phyloP scores from a whole-genome alignment of 1,139 yeast species.

The Yamadazyma atmosphaerica region DNA sequence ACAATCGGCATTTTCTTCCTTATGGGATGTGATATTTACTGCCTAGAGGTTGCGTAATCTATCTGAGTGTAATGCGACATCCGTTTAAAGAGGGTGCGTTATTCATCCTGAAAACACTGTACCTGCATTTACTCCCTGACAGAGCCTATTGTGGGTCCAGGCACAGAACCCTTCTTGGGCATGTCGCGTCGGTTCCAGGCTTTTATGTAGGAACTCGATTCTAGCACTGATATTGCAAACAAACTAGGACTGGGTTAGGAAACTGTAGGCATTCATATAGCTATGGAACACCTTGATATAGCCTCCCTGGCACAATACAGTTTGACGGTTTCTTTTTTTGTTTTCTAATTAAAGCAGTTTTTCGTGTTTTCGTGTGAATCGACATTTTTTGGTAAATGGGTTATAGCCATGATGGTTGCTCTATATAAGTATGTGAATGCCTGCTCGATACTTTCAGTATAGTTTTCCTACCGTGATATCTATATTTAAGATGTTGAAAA shows the following conservation, averaged over 20 bases:
- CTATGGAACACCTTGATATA: background rate
- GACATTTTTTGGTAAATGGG: background rate
- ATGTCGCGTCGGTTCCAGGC: background rate
- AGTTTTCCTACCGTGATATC: background rate
- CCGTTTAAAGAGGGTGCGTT: too few relatives aligned
- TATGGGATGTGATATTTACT: too few relatives aligned
- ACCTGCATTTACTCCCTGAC: background rate
- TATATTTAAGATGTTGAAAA: slow-evolving; percentile 1
- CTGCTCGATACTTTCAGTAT: background rate
- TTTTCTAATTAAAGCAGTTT: background rate
- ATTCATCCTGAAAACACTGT: too few relatives aligned
- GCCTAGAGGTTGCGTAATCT: too few relatives aligned
- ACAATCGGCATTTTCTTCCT: background rate
- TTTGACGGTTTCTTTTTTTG: background rate
- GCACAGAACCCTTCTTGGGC: background rate
- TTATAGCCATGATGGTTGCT: background rate
- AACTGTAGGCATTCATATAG: background rate
- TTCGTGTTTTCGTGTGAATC: background rate
- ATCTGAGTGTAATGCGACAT: too few relatives aligned
- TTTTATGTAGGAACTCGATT: background rate
- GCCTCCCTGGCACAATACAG: background rate
- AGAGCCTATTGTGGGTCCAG: background rate
- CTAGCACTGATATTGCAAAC: background rate
- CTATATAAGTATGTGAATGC: background rate
- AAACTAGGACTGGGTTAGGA: background rate